Conservation (phyloP, 179 eudicot genomes). For the Silene noctiflora region DNA sequence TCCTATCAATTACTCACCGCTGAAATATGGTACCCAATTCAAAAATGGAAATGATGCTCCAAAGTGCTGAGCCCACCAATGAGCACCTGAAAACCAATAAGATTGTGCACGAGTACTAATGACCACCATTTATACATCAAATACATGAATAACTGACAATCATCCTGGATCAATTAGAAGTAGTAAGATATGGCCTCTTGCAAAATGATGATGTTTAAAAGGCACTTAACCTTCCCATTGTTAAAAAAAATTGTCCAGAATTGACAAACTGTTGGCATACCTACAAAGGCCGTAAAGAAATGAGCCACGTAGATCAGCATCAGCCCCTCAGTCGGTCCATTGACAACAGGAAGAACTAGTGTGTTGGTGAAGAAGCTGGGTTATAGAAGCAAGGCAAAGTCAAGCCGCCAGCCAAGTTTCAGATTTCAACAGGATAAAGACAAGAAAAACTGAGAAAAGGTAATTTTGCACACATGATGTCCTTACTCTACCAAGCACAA, state of each 20-base stretch:
- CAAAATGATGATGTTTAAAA: background rate
- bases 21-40: constrained; percentile 77
- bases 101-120: background rate
- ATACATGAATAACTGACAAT: background rate
- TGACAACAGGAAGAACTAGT: constrained; percentile 82
- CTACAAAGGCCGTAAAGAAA: constrained; percentile 84
- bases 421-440: background rate
- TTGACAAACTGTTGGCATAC: constrained; percentile 36
- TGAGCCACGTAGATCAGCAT: constrained; percentile 76
- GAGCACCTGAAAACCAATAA: constrained; percentile 58
- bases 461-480: no score
- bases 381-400: constrained; percentile 8
- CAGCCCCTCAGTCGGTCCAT: constrained; percentile 98
- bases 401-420: background rate
- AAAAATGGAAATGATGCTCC: constrained; percentile 74
- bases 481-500: background rate
- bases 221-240: constrained; percentile 1
- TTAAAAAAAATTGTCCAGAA: background rate
- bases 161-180: background rate
- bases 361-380: constrained; percentile 96
- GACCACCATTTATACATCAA: background rate
- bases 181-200: background rate
- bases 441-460: background rate
- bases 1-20: constrained; percentile 40
- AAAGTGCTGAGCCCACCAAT: constrained; percentile 91